These are phyloP conservation scores for Heterobasidion parviporum DNA, from an alignment of 1,284 basidiomycete species.

Conservation along the genomic window DNA sequence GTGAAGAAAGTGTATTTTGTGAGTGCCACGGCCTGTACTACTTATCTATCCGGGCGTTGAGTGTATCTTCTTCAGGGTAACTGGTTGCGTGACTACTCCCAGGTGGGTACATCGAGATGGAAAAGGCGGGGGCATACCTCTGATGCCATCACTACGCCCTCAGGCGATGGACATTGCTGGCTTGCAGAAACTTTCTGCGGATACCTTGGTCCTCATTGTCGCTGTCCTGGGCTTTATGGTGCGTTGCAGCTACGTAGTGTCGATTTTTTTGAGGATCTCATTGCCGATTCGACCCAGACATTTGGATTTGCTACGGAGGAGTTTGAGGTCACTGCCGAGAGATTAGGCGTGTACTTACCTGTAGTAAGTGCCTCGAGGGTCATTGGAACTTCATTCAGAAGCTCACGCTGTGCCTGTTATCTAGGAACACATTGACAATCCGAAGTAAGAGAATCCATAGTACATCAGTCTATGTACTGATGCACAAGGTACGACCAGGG, in stretches of 20 bases:
- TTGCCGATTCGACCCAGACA: slow-evolving; percentile 27
- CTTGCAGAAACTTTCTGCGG: slow-evolving; percentile 48
- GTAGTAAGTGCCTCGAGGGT: slow-evolving; percentile 34
- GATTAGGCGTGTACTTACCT: slow-evolving; percentile 79
- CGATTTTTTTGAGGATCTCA: neutral
- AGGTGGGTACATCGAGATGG: slow-evolving; percentile 24
- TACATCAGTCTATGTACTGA: neutral
- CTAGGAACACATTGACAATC: slow-evolving; percentile 74
- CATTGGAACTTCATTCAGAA: neutral
- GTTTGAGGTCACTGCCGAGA: slow-evolving; percentile 76
- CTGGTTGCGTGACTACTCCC: slow-evolving; percentile 58
- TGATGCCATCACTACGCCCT: neutral
- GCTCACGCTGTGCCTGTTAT: neutral
- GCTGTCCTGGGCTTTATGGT: slow-evolving; percentile 69
- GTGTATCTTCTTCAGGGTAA: slow-evolving; percentile 36
- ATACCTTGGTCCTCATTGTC: slow-evolving; percentile 68
- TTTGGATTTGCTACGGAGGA: slow-evolving; percentile 70
- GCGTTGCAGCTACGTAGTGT: slow-evolving; percentile 15
- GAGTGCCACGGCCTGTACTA: slow-evolving; percentile 15
- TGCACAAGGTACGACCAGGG: slow-evolving; percentile 26
- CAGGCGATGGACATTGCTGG: slow-evolving; percentile 78
- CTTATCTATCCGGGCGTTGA: too few species aligned
- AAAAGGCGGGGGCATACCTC: neutral
- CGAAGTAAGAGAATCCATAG: slow-evolving; percentile 33
- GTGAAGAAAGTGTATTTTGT: slow-evolving; percentile 62